phyloP scores from a whole-genome alignment of 495 filamentous ascomycete genomes.

The Aspergillus leporis region DNA sequence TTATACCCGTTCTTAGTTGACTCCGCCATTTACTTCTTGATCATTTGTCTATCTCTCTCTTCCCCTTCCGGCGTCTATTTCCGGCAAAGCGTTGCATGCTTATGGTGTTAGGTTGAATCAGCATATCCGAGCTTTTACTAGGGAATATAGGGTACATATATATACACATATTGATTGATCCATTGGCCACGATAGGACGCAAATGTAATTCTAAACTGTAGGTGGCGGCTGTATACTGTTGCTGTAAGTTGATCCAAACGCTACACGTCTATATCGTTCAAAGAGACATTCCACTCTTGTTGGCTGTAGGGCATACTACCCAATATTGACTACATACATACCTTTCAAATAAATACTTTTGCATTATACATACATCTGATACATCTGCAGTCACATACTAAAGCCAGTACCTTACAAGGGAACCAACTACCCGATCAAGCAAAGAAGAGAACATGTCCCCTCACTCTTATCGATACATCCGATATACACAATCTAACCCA shows the following conservation, averaged over 20 bases:
- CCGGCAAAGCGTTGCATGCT: conserved; percentile 40
- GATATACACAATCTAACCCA: no score
- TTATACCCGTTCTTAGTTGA: neutral
- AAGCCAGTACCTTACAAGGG: neutral
- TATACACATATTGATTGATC: conserved; percentile 34
- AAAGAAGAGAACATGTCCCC: neutral
- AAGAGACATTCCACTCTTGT: no score
- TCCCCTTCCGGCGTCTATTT: conserved; percentile 20
- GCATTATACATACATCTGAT: no score
- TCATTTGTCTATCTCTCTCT: conserved; percentile 10
- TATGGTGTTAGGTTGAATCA: conserved; percentile 42
- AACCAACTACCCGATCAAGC: neutral
- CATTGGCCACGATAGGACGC: conserved; percentile 13
- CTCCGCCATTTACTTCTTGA: conserved; percentile 4
- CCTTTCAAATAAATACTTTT: no score
- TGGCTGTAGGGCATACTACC: no score
- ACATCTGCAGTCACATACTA: neutral
- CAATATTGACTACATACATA: no score
- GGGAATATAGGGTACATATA: conserved; percentile 41
- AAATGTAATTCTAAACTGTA: neutral
- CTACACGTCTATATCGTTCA: neutral
- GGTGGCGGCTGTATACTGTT: neutral
- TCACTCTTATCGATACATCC: neutral
- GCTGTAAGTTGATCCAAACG: neutral
- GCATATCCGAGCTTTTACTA: conserved; percentile 28